Conservation (phyloP, 805 yeast species). For the Ogataea degrootiae region DNA sequence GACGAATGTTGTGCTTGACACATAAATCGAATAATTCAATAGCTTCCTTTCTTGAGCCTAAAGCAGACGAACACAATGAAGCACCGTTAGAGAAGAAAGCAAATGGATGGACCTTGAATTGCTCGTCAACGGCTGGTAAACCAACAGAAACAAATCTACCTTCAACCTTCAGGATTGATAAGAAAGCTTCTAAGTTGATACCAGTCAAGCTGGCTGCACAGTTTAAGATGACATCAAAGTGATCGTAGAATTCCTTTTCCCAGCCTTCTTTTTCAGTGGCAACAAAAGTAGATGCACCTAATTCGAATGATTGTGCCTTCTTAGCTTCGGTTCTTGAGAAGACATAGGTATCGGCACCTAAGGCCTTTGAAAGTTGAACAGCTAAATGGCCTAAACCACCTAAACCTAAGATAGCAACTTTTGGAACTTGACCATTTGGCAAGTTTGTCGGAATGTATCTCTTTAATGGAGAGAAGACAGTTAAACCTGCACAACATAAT, state of each 20-base stretch:
- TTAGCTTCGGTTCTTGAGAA: conserved; percentile 39
- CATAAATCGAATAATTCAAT: conserved; percentile 41
- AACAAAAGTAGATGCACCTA: conserved; percentile 40
- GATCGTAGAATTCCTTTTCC: conserved; percentile 29
- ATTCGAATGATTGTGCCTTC: conserved; percentile 33
- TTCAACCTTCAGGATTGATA: conserved; percentile 31
- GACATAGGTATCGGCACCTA: conserved; percentile 42
- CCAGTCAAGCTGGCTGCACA: conserved; percentile 39
- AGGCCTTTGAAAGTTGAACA: conserved; percentile 38
- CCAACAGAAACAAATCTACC: conserved; percentile 45
- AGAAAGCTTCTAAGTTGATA: conserved; percentile 31
- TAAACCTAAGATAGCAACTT: conserved; percentile 39
- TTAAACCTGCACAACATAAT: conserved; percentile 48
- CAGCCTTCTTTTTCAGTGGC: conserved; percentile 45
- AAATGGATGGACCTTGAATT: conserved; percentile 43
- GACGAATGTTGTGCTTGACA: conserved; percentile 40
- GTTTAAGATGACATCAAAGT: conserved; percentile 37
- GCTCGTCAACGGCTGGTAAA: conserved; percentile 37
- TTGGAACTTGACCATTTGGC: conserved; percentile 29
- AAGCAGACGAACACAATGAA: conserved; percentile 39
- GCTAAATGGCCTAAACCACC: conserved; percentile 48
- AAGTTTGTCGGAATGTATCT: conserved; percentile 31
- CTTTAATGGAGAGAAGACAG: conserved; percentile 44
- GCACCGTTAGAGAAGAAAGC: conserved; percentile 45
- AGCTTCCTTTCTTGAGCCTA: conserved; percentile 46